Evolutionary conservation across 2,329 filamentous ascomycete species (phyloP).

Genomic region (Setomelanomma holmii): DNA sequence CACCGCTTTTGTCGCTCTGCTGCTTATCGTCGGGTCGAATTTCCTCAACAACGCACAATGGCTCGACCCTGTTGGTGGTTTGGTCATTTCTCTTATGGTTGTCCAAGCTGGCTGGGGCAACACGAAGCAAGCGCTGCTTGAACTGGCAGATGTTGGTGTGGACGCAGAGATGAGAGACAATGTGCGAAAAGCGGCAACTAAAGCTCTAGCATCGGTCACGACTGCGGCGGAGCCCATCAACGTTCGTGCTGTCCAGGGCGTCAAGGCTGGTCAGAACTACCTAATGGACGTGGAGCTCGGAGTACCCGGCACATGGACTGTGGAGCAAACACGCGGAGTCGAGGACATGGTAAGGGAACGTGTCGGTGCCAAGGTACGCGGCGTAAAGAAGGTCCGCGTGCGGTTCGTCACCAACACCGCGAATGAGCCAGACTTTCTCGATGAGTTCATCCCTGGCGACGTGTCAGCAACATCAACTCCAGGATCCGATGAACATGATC

Average conservation of each 20-base stretch:
- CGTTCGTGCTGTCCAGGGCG: conserved; percentile 80
- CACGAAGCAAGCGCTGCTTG: conserved; percentile 79
- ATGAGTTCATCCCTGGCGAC: conserved; percentile 65
- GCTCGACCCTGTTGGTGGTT: conserved; percentile 91
- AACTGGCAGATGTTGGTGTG: conserved; percentile 89
- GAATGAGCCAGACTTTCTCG: conserved; percentile 65
- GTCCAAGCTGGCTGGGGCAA: conserved; percentile 89
- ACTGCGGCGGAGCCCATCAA: conserved; percentile 66
- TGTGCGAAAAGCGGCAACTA: conserved; percentile 68
- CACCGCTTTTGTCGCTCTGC: conserved; percentile 90
- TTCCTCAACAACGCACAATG: conserved; percentile 84
- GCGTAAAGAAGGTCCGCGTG: conserved; percentile 82
- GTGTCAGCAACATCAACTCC: conserved; percentile 37
- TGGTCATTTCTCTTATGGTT: conserved; percentile 92
- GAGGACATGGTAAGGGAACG: conserved; percentile 76
- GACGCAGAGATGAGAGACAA: conserved; percentile 81
- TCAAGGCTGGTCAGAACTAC: conserved; percentile 97
- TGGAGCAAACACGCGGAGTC: conserved; percentile 72
- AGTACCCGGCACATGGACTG: conserved; percentile 77
- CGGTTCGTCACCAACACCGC: conserved; percentile 79
- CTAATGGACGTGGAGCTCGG: conserved; percentile 87
- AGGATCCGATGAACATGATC: conserved; percentile 35
- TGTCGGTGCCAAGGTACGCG: conserved; percentile 79
- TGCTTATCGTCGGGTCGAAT: conserved; percentile 89
- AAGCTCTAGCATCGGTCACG: conserved; percentile 49